Base-by-base conservation (phyloP, 805 yeast genomes). In the Candida fluviatilis region DNA sequence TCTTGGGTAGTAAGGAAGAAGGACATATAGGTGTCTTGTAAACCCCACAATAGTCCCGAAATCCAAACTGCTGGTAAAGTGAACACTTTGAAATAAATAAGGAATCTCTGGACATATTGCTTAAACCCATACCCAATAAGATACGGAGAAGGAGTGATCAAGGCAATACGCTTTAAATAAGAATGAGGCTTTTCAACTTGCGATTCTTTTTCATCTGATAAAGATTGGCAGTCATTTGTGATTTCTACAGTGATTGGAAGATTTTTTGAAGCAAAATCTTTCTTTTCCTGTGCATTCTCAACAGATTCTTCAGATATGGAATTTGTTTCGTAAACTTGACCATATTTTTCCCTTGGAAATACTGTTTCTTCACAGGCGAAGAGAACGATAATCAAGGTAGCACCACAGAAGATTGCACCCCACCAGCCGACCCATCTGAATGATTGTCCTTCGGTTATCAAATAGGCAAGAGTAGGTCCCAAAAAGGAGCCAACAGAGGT, bases 371-470 rank as follows among this genome's bases (percentile, higher is more conserved):
- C 90, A 51, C 84, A 75, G 14, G 73, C 72, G 45, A 82, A 74
- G 18, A 80, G 47, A 37, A 82, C 56, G 11, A 82, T 70, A 1
- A 75, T 41, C 40, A 83, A 57, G 19, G 79, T 61, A 2, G 62
- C 79, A 3, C 55, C 58, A 18, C 60, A 55, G 25, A 64, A 51
- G 38, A 62, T 51, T 30, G 80, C 89, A 8, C 82, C 78, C 40
- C 80, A 71, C 54, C 85, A 83, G 24, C 89, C 88, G 4, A 84
- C 86, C 95, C 95, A 86, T 50, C 84, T 68, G 64, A 84, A 86
- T n/a, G 77, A 71, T 18, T 74, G 66, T 32, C 72, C 61, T 32
- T 76, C 71, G 6, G 80, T 74, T 46, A 84, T 76, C 49, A 80
- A 78, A n/a, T 88, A 88, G 14, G 88, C 90, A 46, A 84, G 71